These are phyloP conservation scores for Epichloe elymi DNA, from an alignment of 2,329 filamentous ascomycete genomes.

Conservation along the genomic window DNA sequence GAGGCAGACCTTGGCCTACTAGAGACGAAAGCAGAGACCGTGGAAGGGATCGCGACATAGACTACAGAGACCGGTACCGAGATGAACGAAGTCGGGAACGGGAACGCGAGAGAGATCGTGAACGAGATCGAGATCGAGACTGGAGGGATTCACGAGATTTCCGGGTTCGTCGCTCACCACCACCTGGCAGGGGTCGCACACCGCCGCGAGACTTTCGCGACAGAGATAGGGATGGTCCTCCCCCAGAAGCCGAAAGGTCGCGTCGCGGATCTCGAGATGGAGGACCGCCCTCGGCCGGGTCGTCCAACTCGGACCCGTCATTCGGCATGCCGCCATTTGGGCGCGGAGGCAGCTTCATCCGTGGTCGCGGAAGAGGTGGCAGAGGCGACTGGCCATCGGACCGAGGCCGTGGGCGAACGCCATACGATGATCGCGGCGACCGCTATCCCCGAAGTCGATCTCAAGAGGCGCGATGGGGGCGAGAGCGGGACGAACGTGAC, in stretches of 20 bases:
- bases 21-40: constrained; percentile 50
- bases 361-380: constrained; percentile 38
- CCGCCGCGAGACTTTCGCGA: constrained; percentile 57
- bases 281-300: constrained; percentile 55
- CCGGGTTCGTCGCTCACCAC: constrained; percentile 42
- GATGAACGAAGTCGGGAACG: constrained; percentile 35
- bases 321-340: constrained; percentile 39
- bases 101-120: constrained; percentile 42
- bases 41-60: constrained; percentile 15
- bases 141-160: constrained; percentile 28
- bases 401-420: constrained; percentile 42
- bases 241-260: constrained; percentile 57
- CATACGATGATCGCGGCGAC: constrained; percentile 47
- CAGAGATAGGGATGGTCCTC: constrained; percentile 39
- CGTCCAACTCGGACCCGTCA: constrained; percentile 54
- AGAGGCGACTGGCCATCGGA: constrained; percentile 27
- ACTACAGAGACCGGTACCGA: constrained; percentile 5
- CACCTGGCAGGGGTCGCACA: constrained; percentile 45
- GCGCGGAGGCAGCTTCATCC: constrained; percentile 41
- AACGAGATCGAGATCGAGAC: constrained; percentile 29
- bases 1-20: constrained; percentile 41
- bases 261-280: constrained; percentile 58
- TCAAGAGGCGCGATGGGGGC: constrained; percentile 46
- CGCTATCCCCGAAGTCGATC: constrained; percentile 54
- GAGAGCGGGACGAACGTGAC: constrained; percentile 44